A percentile compares a stretch with the other conserved stretches of the same genome.
phyloP scores from a whole-genome alignment of 1,139 yeast species.

The Yamadazyma triangularis region DNA sequence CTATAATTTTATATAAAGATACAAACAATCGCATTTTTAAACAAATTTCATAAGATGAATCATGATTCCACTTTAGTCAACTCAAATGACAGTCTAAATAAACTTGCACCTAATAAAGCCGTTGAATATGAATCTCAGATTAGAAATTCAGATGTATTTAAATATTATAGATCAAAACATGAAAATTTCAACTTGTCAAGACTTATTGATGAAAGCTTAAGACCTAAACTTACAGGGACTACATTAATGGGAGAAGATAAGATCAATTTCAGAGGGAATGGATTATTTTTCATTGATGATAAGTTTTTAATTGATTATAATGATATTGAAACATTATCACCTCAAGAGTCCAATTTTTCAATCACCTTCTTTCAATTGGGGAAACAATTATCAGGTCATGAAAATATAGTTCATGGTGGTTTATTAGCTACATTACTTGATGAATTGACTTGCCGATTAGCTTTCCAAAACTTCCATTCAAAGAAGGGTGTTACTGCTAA shows the following conservation, averaged over 20 bases:
- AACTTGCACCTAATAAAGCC: too few relatives aligned
- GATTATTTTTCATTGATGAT: conserved; percentile 33
- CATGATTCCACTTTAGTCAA: conserved; percentile 7
- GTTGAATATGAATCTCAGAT: conserved; percentile 5
- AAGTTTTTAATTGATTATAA: conserved; percentile 17
- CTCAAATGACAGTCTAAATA: conserved; percentile 9
- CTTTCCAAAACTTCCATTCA: conserved; percentile 42
- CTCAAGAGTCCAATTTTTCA: conserved; percentile 16
- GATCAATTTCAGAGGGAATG: conserved; percentile 31
- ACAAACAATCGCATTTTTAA: too few relatives aligned
- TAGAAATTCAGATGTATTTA: conserved; percentile 4
- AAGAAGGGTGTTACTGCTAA: conserved; percentile 45
- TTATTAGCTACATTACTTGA: conserved; percentile 50
- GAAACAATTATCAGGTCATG: conserved; percentile 43
- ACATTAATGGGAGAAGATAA: conserved; percentile 34
- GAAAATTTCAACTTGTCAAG: conserved; percentile 9
- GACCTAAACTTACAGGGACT: conserved; percentile 34
- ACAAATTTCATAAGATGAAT: too few relatives aligned
- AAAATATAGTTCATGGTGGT: conserved; percentile 54
- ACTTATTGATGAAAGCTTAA: conserved; percentile 18
- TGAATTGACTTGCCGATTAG: conserved; percentile 50
- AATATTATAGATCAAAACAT: conserved; percentile 5
- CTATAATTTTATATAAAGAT: too few relatives aligned
- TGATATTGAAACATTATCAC: conserved; percentile 13
- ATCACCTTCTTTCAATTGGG: conserved; percentile 46